These are phyloP conservation scores for Gossypium herbaceum DNA, from an alignment of 345 rosid species.

Conservation along the genomic window DNA sequence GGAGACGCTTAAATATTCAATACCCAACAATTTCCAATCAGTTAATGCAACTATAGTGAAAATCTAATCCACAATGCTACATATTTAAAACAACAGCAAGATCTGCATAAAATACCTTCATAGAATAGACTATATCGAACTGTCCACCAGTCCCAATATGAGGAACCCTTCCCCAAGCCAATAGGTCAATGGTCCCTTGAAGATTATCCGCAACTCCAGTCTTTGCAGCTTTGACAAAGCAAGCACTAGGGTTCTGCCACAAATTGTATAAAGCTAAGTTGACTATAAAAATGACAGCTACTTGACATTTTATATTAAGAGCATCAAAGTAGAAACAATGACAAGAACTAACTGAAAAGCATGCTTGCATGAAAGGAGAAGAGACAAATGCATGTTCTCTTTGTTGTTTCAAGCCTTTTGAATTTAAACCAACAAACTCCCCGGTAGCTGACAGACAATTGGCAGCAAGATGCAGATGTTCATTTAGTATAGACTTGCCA, in stretches of 20 bases:
- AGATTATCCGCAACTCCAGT: slow-evolving; percentile 58
- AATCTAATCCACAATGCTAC: not conserved
- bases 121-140: slow-evolving; percentile 60
- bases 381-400: slow-evolving; percentile 52
- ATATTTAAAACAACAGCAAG: slow-evolving; percentile 12
- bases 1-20: not conserved
- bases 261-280: slow-evolving; percentile 6
- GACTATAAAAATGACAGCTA: not conserved
- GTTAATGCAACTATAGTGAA: not conserved
- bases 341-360: slow-evolving; percentile 74
- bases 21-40: not conserved
- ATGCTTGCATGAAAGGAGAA: slow-evolving; percentile 83
- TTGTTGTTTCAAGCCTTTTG: slow-evolving; percentile 66
- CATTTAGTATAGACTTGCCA: slow-evolving; percentile 63
- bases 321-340: not conserved
- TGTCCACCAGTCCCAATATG: slow-evolving; percentile 67
- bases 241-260: slow-evolving; percentile 75
- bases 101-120: slow-evolving; percentile 41
- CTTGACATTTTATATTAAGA: not conserved
- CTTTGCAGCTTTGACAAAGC: slow-evolving; percentile 85
- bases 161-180: slow-evolving; percentile 87
- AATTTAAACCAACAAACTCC: slow-evolving; percentile 80
- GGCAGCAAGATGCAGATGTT: slow-evolving; percentile 69
- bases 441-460: slow-evolving; percentile 70
- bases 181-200: slow-evolving; percentile 72